Conservation (phyloP, 257 asterid genomes). For the Salvia splendens region DNA sequence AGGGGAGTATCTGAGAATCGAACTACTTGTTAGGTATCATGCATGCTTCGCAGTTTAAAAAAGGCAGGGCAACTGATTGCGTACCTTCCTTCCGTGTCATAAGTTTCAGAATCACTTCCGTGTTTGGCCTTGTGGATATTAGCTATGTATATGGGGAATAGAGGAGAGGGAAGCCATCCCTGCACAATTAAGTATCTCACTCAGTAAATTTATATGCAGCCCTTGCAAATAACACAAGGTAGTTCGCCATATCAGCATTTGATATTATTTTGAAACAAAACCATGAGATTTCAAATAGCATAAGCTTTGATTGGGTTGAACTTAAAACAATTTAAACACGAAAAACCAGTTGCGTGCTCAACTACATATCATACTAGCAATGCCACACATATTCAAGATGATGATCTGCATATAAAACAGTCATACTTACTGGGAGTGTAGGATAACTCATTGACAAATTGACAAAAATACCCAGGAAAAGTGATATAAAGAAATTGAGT, state of each 20-base stretch:
- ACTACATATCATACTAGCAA: no score
- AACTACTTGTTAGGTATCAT: not conserved
- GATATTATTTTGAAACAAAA: not conserved
- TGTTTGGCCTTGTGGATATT: constrained; percentile 78
- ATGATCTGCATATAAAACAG: not conserved
- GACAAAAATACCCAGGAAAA: constrained; percentile 42
- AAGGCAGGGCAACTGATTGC: not conserved
- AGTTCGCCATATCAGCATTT: not conserved
- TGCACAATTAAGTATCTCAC: constrained; percentile 24
- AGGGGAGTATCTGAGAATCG: constrained; percentile 48
- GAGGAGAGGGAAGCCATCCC: constrained; percentile 76
- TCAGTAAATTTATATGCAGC: not conserved
- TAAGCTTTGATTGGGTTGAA: no score
- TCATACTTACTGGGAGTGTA: constrained; percentile 62
- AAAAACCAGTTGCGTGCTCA: no score
- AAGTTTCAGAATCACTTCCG: constrained; percentile 78
- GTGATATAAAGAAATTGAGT: constrained; percentile 55
- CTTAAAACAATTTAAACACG: no score
- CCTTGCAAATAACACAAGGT: not conserved
- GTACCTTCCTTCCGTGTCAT: constrained; percentile 79
- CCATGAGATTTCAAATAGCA: not conserved
- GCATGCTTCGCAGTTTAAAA: not conserved
- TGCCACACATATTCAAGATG: no score
- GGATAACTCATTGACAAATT: constrained; percentile 59
- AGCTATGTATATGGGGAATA: constrained; percentile 60